Conservation (phyloP, 106 monocot species). For the Allium sativum region DNA sequence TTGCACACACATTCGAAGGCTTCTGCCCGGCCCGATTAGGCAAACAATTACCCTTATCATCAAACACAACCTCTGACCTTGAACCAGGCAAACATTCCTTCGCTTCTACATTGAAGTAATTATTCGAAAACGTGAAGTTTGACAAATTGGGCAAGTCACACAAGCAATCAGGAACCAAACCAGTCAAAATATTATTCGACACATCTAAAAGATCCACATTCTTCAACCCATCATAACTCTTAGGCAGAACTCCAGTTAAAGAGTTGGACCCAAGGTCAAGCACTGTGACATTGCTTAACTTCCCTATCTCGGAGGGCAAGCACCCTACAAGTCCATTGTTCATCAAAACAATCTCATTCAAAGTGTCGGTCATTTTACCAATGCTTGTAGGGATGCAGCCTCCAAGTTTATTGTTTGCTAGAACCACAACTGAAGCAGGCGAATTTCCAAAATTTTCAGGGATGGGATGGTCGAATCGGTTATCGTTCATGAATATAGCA, state of each 20-base stretch:
- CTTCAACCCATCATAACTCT: not conserved
- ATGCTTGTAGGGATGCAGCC: slow-evolving; percentile 17
- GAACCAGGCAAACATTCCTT: slow-evolving; percentile 10
- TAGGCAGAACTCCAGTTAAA: slow-evolving; percentile 8
- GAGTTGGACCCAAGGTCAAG: slow-evolving; percentile 5
- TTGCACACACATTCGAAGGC: not conserved
- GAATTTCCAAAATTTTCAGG: slow-evolving; percentile 15
- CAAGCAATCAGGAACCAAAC: not conserved
- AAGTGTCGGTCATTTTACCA: slow-evolving; percentile 5
- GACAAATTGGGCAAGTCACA: slow-evolving; percentile 6
- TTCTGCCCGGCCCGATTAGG: slow-evolving; percentile 6
- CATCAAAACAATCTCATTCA: slow-evolving; percentile 10
- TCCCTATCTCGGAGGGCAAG: slow-evolving; percentile 9
- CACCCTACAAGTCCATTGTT: slow-evolving; percentile 17
- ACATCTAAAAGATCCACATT: slow-evolving; percentile 7
- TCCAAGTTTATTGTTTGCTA: slow-evolving; percentile 12
- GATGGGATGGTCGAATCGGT: slow-evolving; percentile 6
- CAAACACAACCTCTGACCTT: not conserved
- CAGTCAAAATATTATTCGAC: slow-evolving; percentile 3
- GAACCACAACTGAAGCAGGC: slow-evolving; percentile 11
- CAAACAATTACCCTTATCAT: slow-evolving; percentile 7
- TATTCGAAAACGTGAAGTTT: slow-evolving; percentile 12
- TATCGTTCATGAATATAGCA: slow-evolving; percentile 15
- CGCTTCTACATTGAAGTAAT: slow-evolving; percentile 14
- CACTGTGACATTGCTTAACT: slow-evolving; percentile 3